Conservation (phyloP, 2,329 filamentous ascomycete species). For the Setomelanomma holmii region DNA sequence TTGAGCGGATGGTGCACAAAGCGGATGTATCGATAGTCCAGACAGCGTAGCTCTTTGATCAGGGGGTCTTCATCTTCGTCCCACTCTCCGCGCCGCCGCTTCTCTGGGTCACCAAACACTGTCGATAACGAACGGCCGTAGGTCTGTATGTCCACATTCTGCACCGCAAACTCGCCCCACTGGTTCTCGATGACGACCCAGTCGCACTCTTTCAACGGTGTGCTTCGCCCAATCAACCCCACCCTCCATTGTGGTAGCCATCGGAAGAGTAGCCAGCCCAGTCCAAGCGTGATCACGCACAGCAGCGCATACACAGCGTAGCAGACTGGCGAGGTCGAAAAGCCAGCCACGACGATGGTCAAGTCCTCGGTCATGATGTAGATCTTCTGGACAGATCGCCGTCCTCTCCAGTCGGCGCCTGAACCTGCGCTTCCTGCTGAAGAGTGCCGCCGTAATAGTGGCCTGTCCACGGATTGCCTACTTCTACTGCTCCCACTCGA, state of each 20-base stretch:
- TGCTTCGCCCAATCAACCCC: constrained; percentile 72
- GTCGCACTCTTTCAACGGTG: constrained; percentile 74
- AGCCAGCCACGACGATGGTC: constrained; percentile 91
- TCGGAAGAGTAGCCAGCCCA: constrained; percentile 83
- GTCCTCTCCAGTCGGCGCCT: constrained; percentile 61
- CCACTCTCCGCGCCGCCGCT: constrained; percentile 70
- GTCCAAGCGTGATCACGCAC: constrained; percentile 75
- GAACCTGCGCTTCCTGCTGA: constrained; percentile 75
- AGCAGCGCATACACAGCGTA: constrained; percentile 72
- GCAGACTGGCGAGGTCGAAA: constrained; percentile 76
- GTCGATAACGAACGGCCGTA: constrained; percentile 71
- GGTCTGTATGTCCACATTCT: constrained; percentile 66
- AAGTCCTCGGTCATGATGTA: constrained; percentile 94
- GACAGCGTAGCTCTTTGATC: constrained; percentile 73
- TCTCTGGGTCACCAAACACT: constrained; percentile 72
- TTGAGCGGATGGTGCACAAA: constrained; percentile 89
- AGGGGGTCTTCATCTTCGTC: constrained; percentile 78
- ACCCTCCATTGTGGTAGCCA: constrained; percentile 93
- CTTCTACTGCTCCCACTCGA: constrained; percentile 67
- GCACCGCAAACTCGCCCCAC: constrained; percentile 90
- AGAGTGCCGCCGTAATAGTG: constrained; percentile 73
- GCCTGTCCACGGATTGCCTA: constrained; percentile 61
- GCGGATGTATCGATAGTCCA: constrained; percentile 94
- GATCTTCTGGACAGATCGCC: constrained; percentile 83
- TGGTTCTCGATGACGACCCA: constrained; percentile 98